These are phyloP conservation scores for Cucurbita ficifolia DNA, from an alignment of 306 rosid genomes.

Conservation along the genomic window DNA sequence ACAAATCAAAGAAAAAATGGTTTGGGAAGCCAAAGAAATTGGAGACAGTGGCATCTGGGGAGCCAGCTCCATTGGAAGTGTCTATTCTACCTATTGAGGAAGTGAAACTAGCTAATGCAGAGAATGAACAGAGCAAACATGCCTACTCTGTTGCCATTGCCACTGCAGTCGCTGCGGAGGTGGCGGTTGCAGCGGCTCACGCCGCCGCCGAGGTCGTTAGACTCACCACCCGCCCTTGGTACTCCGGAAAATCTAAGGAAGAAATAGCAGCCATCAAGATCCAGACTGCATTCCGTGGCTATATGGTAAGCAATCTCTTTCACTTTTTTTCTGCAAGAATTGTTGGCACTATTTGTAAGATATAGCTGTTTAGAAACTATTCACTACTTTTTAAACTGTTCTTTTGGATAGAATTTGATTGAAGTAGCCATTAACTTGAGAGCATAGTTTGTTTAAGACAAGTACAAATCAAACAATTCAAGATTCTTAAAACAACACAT, in stretches of 20 bases:
- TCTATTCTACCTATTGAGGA: constrained; percentile 23
- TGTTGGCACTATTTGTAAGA: neutral
- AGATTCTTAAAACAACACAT: neutral
- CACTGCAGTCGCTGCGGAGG: constrained; percentile 70
- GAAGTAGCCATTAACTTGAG: neutral
- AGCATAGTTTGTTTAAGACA: neutral
- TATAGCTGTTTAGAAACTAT: neutral
- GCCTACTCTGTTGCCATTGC: constrained; percentile 72
- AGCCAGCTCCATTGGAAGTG: constrained; percentile 12
- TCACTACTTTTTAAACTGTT: neutral
- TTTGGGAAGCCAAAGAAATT: constrained; percentile 32
- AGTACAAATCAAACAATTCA: too few species aligned
- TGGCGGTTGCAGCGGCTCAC: constrained; percentile 74
- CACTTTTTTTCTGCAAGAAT: neutral
- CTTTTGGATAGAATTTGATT: neutral
- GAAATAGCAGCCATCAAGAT: constrained; percentile 60
- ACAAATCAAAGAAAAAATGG: constrained; percentile 48
- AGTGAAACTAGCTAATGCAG: constrained; percentile 22
- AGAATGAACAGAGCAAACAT: constrained; percentile 44
- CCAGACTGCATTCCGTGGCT: constrained; percentile 62
- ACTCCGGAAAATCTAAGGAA: constrained; percentile 22
- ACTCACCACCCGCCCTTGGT: constrained; percentile 13
- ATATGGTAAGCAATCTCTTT: constrained; percentile 33
- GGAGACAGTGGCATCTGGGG: constrained; percentile 12
- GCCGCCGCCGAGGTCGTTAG: constrained; percentile 63